Base-by-base conservation (phyloP, 2,329 filamentous ascomycete genomes). In the Fonsecaea nubica region DNA sequence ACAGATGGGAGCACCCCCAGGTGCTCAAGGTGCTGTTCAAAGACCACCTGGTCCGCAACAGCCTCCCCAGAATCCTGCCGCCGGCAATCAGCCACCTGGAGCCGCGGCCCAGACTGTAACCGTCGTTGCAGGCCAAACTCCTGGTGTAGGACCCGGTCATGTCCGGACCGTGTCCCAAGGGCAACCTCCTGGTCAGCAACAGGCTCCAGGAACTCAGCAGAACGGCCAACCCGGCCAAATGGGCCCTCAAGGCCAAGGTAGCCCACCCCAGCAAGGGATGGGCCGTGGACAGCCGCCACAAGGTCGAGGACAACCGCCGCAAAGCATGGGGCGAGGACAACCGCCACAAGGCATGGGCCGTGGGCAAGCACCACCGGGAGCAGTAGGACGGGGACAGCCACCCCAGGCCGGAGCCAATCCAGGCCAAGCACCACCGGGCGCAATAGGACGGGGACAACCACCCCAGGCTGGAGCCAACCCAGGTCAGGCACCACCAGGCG, bases 11-110 rank as follows among this genome's bases (percentile, higher is more conserved):
- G 48, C 59, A 53, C 58, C 54, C n/a, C 40, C 52, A 13, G 54
- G 40, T 12, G 30, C 59, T 25, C 56, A 55, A 38, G 35, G 53
- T 8, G 42, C 40, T 30, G 62, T 36, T 32, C 62, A 59, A 40
- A 15, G 42, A 25, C 32, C 65, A 25, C 63, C 66, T 18, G 66
- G 52, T 21, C 38, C 66, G n/a, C 65, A 64, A 42, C 66, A 67
- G 58, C 45, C 63, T 25, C 64, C 64, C 38, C 69, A 67, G 54
- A 67, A 59, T 6, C 21, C 56, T n/a, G 18, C 56, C 4, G 45
- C 30, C 13, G 40, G 55, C 18, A 62, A 63, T 38, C 56, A 33
- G 55, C 62, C 66, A 18, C 55, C 61, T 15, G 64, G 67, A 21
- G 40, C 56, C 21, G 57, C 57, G 13, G 40, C 57, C 35, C 38